phyloP scores from a whole-genome alignment of 108 stramenopile genomes.

The Nannochloropsis gaditana region DNA sequence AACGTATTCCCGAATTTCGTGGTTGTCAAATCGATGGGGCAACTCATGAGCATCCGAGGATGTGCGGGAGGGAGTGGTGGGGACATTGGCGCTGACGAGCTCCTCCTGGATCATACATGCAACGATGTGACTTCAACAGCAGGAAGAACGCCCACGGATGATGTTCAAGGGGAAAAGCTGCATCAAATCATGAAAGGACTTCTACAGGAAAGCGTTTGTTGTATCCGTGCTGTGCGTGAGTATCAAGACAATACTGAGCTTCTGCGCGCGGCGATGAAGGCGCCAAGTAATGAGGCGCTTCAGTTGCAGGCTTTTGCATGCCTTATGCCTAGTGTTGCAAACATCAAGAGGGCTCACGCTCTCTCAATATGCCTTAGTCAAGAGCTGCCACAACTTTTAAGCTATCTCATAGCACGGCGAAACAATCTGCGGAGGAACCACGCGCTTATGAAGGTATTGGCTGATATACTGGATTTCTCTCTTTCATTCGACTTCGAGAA shows the following conservation, averaged over 20 bases:
- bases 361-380: neutral
- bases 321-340: neutral
- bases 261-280: neutral
- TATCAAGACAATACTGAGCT: neutral
- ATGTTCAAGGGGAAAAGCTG: neutral
- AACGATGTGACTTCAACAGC: too few species aligned
- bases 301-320: neutral
- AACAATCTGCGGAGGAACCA: neutral
- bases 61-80: neutral
- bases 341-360: slow-evolving; percentile 4
- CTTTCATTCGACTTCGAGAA: slow-evolving; percentile 8
- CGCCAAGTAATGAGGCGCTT: neutral
- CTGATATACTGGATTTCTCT: neutral
- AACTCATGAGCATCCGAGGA: neutral
- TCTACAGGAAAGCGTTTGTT: neutral
- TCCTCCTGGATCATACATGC: neutral
- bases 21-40: neutral
- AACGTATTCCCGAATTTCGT: too few species aligned
- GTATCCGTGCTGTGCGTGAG: neutral
- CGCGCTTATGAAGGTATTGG: neutral
- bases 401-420: neutral
- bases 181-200: neutral
- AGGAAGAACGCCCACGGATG: too few species aligned
- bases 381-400: neutral
- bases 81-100: neutral